Conservation (phyloP, 306 rosid genomes). For the Vigna radiata region DNA sequence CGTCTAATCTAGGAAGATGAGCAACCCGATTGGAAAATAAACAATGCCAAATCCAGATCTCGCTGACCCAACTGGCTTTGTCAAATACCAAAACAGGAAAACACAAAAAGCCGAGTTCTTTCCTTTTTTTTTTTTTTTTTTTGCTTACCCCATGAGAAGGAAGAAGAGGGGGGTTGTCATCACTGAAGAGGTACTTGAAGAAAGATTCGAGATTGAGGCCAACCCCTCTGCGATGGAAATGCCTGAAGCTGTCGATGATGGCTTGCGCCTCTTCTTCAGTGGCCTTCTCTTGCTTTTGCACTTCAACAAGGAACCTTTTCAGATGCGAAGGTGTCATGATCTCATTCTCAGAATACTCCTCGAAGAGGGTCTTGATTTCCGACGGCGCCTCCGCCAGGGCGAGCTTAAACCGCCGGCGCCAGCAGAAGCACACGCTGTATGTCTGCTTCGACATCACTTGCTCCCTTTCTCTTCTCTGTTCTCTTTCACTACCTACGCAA, state of each 20-base stretch:
- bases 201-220: constrained; percentile 75
- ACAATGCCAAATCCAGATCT: constrained; percentile 34
- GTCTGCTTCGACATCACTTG: constrained; percentile 68
- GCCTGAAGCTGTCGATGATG: constrained; percentile 68
- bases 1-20: constrained; percentile 10
- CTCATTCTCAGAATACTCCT: constrained; percentile 73
- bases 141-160: constrained; percentile 60
- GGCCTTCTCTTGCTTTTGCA: constrained; percentile 65
- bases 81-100: not conserved
- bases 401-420: constrained; percentile 76
- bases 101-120: not conserved
- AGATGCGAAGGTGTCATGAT: constrained; percentile 67
- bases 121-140: not conserved
- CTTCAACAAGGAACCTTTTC: constrained; percentile 65
- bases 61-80: not conserved
- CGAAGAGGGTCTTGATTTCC: constrained; percentile 71
- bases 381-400: constrained; percentile 72
- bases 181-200: constrained; percentile 80
- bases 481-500: not conserved
- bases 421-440: constrained; percentile 92
- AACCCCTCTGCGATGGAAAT: constrained; percentile 69
- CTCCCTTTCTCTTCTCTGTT: not conserved
- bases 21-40: constrained; percentile 25
- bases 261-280: constrained; percentile 70
- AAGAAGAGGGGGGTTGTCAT: constrained; percentile 60